These are phyloP conservation scores for apple (Malus domestica) DNA, from an alignment of 306 rosid species.

Conservation along the genomic window DNA sequence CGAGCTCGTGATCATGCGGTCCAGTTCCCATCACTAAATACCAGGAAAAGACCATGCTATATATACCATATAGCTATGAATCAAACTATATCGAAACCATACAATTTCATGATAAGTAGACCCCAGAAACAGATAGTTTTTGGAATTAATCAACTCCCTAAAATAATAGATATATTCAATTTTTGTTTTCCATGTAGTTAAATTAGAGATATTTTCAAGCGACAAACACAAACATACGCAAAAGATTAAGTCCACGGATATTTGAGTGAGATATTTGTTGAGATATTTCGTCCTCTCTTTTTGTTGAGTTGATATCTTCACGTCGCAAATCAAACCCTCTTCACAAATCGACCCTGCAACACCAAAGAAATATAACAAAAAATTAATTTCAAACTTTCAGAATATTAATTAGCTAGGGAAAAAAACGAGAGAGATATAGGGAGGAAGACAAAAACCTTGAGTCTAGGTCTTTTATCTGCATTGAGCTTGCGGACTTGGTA, in stretches of 20 bases:
- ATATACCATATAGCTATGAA: background rate
- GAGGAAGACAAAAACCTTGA: constrained; percentile 42
- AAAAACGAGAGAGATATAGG: background rate
- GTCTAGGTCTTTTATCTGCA: constrained; percentile 84
- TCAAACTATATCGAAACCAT: no score
- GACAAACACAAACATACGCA: background rate
- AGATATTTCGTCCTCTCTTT: constrained; percentile 35
- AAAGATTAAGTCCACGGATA: constrained; percentile 6
- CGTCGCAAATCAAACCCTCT: constrained; percentile 29
- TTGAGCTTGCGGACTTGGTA: constrained; percentile 82
- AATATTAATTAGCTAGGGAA: constrained; percentile 2
- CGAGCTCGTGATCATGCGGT: background rate
- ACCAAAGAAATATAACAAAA: background rate
- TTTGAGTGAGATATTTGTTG: constrained; percentile 30
- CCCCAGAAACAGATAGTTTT: background rate
- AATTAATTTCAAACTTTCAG: background rate
- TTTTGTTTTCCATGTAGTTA: background rate
- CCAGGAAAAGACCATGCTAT: background rate
- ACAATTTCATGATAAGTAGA: background rate
- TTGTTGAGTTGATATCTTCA: constrained; percentile 11
- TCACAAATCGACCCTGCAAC: constrained; percentile 83
- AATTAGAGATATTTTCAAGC: constrained; percentile 25
- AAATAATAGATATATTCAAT: background rate
- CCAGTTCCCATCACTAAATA: no score
- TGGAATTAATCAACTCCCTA: background rate